These are phyloP conservation scores for Rhodotorula graminis DNA, from an alignment of 768 basidiomycete species.

Conservation along the genomic window DNA sequence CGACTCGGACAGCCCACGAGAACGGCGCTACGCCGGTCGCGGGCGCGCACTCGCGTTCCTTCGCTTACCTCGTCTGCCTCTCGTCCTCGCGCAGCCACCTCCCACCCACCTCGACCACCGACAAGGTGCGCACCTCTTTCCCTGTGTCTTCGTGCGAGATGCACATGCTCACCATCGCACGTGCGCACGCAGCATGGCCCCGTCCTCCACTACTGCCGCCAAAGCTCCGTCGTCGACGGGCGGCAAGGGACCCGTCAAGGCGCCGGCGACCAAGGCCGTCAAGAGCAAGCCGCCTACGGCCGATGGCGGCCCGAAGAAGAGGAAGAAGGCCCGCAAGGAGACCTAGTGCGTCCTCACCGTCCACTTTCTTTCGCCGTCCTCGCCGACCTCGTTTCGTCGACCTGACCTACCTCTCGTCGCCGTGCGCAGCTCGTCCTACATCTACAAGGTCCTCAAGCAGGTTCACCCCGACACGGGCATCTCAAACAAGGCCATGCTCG, in stretches of 20 bases:
- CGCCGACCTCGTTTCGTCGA: too few species aligned
- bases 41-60: too few species aligned
- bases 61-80: too few species aligned
- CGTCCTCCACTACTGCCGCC: slow-evolving; percentile 38
- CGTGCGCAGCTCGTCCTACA: slow-evolving; percentile 39
- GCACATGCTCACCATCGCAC: too few species aligned
- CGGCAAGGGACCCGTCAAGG: slow-evolving; percentile 39
- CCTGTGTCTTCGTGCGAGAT: too few species aligned
- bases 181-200: slow-evolving; percentile 52
- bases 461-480: slow-evolving; percentile 99
- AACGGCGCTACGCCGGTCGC: too few species aligned
- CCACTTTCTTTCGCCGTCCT: too few species aligned
- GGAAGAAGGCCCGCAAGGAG: slow-evolving; percentile 53
- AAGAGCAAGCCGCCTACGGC: neutral
- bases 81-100: too few species aligned
- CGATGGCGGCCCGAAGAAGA: slow-evolving; percentile 16
- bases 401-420: too few species aligned
- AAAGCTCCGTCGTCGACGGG: slow-evolving; percentile 50
- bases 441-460: slow-evolving; percentile 51
- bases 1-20: too few species aligned
- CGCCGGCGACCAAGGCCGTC: slow-evolving; percentile 10
- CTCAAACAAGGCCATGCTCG: slow-evolving; percentile 63
- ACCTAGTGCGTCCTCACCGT: slow-evolving; percentile 59
- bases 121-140: too few species aligned
- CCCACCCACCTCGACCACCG: too few species aligned